Conservation (phyloP, 148 eudicot species). For the Talinum fruticosum region DNA sequence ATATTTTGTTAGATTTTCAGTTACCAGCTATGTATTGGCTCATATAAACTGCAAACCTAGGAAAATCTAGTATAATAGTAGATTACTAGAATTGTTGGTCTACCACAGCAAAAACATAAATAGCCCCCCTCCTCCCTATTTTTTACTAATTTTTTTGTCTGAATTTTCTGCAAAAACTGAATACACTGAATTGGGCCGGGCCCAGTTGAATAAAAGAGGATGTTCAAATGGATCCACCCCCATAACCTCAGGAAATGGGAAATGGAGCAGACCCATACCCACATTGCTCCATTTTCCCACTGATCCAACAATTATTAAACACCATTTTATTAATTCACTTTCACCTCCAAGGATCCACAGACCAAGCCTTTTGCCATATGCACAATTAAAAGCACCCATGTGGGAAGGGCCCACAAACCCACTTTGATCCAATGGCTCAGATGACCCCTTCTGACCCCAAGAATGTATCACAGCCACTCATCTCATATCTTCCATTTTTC, state of each 20-base stretch:
- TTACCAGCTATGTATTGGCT: too few relatives aligned
- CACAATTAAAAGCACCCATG: conserved; percentile 26
- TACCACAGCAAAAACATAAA: too few relatives aligned
- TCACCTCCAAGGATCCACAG: conserved; percentile 15
- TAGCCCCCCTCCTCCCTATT: too few relatives aligned
- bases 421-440: conserved; percentile 21
- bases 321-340: not conserved
- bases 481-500: conserved; percentile 5
- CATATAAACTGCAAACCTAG: too few relatives aligned
- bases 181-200: conserved; percentile 2
- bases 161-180: not conserved
- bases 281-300: not conserved
- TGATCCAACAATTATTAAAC: not conserved
- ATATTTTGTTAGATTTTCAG: too few relatives aligned
- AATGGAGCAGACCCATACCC: conserved; percentile 11
- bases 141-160: too few relatives aligned
- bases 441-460: not conserved
- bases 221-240: not conserved
- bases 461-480: conserved; percentile 17
- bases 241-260: conserved; percentile 15
- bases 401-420: conserved; percentile 19
- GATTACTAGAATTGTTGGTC: too few relatives aligned
- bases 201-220: not conserved
- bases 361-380: conserved; percentile 11
- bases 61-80: too few relatives aligned